phyloP scores from a whole-genome alignment of 257 asterid genomes.

The Fraxinus pennsylvanica region DNA sequence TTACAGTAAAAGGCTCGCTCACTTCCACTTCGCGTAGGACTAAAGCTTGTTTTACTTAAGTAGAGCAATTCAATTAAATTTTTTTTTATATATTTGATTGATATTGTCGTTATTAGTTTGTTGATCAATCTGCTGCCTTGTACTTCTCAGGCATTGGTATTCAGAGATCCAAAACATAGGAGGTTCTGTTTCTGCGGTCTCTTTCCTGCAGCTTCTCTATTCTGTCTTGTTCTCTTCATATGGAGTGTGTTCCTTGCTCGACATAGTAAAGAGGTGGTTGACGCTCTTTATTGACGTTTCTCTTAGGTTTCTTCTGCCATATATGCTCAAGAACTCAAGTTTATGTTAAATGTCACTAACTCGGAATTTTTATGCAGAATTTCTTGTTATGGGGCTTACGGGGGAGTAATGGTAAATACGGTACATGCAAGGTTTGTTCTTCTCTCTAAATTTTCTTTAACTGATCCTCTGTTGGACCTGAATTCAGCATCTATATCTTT shows the following conservation, averaged over 20 bases:
- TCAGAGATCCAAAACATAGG: slow-evolving; percentile 40
- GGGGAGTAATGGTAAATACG: slow-evolving; percentile 22
- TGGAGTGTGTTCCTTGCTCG: slow-evolving; percentile 34
- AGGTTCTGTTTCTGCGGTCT: slow-evolving; percentile 39
- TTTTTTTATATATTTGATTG: neutral
- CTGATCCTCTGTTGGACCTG: neutral
- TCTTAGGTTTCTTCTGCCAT: neutral
- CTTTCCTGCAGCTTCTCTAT: slow-evolving; percentile 42
- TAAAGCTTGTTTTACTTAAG: neutral
- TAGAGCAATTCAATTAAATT: neutral
- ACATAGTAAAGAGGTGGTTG: slow-evolving; percentile 46
- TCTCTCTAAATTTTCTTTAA: neutral
- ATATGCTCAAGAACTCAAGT: neutral
- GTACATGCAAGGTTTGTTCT: slow-evolving; percentile 59
- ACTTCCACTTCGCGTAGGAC: neutral
- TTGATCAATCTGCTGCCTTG: neutral
- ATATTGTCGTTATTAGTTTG: neutral
- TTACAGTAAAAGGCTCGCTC: neutral
- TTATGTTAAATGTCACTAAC: slow-evolving; percentile 1
- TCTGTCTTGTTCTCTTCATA: slow-evolving; percentile 37
- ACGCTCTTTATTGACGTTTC: neutral
- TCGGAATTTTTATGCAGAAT: slow-evolving; percentile 43
- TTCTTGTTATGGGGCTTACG: slow-evolving; percentile 33
- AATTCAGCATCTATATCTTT: too few relatives aligned
- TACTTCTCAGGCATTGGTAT: slow-evolving; percentile 37